These are phyloP conservation scores for Craspedostauros australis DNA, from an alignment of 108 stramenopile genomes.

Conservation along the genomic window DNA sequence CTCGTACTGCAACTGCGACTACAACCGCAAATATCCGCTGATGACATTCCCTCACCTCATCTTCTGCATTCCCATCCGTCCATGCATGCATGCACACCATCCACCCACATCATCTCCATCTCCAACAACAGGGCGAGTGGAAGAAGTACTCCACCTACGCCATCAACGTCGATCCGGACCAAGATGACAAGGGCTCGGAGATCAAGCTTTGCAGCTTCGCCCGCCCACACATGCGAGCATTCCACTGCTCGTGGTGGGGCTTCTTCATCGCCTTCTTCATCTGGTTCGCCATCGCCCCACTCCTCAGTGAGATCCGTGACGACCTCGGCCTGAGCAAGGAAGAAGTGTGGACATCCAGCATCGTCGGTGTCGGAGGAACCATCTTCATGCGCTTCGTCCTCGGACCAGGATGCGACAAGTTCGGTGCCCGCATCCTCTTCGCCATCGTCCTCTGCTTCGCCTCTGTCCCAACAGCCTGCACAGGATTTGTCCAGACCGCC, in stretches of 20 bases:
- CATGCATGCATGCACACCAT: too few species aligned
- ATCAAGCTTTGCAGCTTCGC: conserved; percentile 50
- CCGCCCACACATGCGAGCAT: conserved; percentile 86
- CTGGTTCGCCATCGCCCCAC: conserved; percentile 90
- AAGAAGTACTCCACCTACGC: conserved; percentile 57
- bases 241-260: conserved; percentile 70
- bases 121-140: conserved; percentile 35
- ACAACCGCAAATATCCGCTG: not conserved
- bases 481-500: conserved; percentile 70
- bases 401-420: conserved; percentile 74
- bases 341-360: conserved; percentile 80
- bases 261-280: conserved; percentile 80
- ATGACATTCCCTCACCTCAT: not conserved
- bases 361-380: conserved; percentile 62
- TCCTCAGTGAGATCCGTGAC: conserved; percentile 61
- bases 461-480: conserved; percentile 77
- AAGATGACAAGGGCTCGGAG: conserved; percentile 67
- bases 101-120: not conserved
- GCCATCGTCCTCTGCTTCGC: conserved; percentile 43
- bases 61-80: not conserved
- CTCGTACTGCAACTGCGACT: not conserved
- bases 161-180: conserved; percentile 72
- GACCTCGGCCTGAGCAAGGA: conserved; percentile 54
- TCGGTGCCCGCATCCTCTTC: conserved; percentile 72
- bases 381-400: conserved; percentile 66